These are phyloP conservation scores for Collybiopsis confluens DNA, from an alignment of 768 basidiomycete species.

Conservation along the genomic window DNA sequence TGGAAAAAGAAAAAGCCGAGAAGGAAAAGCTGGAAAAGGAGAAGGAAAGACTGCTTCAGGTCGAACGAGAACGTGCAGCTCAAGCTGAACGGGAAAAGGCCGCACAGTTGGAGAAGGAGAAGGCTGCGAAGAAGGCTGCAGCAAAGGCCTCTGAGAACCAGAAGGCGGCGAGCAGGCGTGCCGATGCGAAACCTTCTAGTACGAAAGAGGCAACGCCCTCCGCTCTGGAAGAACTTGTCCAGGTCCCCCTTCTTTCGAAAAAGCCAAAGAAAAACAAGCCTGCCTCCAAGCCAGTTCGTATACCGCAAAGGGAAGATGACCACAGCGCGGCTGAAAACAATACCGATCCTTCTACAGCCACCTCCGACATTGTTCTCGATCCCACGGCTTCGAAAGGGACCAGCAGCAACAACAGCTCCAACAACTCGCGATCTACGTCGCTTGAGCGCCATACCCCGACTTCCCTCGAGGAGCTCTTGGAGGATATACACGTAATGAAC, in stretches of 20 bases:
- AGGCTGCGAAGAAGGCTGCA: constrained; percentile 14
- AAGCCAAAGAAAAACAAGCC: constrained; percentile 84
- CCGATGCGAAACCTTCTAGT: constrained; percentile 10
- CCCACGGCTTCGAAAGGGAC: constrained; percentile 27
- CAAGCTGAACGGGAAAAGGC: constrained; percentile 30
- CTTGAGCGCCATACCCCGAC: constrained; percentile 46
- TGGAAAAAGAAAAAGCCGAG: too few relatives aligned
- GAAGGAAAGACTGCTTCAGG: constrained; percentile 28
- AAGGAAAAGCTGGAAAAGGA: constrained; percentile 29
- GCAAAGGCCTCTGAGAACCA: constrained; percentile 10
- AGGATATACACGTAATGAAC: constrained; percentile 58
- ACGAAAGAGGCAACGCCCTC: constrained; percentile 13
- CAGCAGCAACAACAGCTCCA: constrained; percentile 45
- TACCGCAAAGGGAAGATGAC: constrained; percentile 55
- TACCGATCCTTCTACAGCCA: constrained; percentile 37
- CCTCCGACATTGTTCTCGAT: constrained; percentile 41
- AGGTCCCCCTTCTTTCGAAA: constrained; percentile 75
- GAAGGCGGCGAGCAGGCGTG: constrained; percentile 16
- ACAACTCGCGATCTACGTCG: constrained; percentile 59
- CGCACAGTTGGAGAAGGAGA: constrained; percentile 21
- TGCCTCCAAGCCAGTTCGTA: constrained; percentile 49
- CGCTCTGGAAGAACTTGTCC: constrained; percentile 35
- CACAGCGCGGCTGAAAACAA: constrained; percentile 35
- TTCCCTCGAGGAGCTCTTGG: constrained; percentile 60
- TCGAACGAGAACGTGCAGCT: constrained; percentile 29